Conservation (phyloP, 1,284 basidiomycete species). For the Porogramme epimiltina region DNA sequence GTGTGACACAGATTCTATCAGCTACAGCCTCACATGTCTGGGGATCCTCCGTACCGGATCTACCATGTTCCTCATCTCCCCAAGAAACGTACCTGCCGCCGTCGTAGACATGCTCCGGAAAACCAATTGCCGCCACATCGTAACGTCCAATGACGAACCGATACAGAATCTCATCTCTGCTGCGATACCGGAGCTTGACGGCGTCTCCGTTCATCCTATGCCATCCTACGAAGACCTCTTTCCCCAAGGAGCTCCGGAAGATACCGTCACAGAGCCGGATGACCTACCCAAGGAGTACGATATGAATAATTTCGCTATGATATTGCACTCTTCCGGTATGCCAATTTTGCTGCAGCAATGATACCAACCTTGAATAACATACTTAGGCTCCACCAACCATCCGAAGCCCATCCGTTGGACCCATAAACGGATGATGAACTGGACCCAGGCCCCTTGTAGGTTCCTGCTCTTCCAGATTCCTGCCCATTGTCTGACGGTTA, state of each 20-base stretch:
- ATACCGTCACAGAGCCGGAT: not conserved
- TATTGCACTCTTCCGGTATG: constrained; percentile 27
- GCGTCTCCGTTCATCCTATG: constrained; percentile 12
- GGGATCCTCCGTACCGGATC: constrained; percentile 35
- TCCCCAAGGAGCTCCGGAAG: not conserved
- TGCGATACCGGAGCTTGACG: constrained; percentile 1
- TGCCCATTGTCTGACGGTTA: not conserved
- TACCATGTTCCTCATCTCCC: constrained; percentile 25
- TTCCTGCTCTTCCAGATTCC: not conserved
- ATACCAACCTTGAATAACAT: not conserved
- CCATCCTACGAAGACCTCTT: constrained; percentile 21
- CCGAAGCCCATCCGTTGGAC: constrained; percentile 26
- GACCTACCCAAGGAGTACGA: constrained; percentile 10
- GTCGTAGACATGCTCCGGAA: constrained; percentile 24
- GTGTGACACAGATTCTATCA: constrained; percentile 30
- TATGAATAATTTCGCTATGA: constrained; percentile 7
- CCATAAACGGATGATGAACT: constrained; percentile 11
- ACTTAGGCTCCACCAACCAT: constrained; percentile 22
- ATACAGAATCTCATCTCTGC: not conserved
- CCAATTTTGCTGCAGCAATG: not conserved
- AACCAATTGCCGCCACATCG: constrained; percentile 6
- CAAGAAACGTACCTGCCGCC: constrained; percentile 20
- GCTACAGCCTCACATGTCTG: constrained; percentile 28
- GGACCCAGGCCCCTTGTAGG: constrained; percentile 17
- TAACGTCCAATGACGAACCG: constrained; percentile 12